phyloP scores from a whole-genome alignment of 1,284 basidiomycete genomes.

The Trametes versicolor region DNA sequence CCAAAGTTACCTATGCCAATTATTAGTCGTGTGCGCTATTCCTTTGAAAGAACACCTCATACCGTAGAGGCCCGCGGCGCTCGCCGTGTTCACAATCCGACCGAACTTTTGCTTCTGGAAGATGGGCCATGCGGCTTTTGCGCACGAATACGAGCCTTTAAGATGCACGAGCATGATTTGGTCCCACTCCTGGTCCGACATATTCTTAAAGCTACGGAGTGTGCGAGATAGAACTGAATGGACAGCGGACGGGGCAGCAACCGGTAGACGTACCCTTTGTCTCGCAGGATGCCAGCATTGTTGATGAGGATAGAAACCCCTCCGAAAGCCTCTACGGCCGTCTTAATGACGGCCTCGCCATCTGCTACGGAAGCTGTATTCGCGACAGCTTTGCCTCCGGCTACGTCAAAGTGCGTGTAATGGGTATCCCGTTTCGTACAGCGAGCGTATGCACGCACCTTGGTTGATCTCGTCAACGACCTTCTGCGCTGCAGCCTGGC shows the following conservation, averaged over 20 bases:
- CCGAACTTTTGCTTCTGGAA: constrained; percentile 97
- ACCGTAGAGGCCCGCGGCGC: constrained; percentile 89
- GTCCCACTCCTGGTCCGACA: constrained; percentile 92
- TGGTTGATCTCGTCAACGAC: constrained; percentile 92
- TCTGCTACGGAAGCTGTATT: constrained; percentile 94
- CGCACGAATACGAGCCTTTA: constrained; percentile 95
- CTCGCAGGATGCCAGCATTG: constrained; percentile 95
- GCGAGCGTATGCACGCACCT: constrained; percentile 57
- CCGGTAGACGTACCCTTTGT: constrained; percentile 68
- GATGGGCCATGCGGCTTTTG: constrained; percentile 96
- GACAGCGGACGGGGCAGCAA: background rate
- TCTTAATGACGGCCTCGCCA: constrained; percentile 88
- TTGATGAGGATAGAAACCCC: constrained; percentile 88
- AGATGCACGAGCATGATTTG: constrained; percentile 91
- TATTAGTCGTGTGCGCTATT: constrained; percentile 3
- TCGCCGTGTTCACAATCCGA: constrained; percentile 92
- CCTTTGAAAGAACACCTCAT: constrained; percentile 28
- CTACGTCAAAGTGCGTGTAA: constrained; percentile 50
- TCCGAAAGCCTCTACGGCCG: constrained; percentile 90
- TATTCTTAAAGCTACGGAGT: constrained; percentile 83
- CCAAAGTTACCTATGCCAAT: constrained; percentile 86
- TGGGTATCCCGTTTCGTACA: background rate
- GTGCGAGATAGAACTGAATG: background rate
- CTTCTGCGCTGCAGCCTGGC: constrained; percentile 87
- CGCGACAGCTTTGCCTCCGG: constrained; percentile 86